Evolutionary conservation across 441 rosid genomes (phyloP).

Genomic region (Euphorbia celastroides): DNA sequence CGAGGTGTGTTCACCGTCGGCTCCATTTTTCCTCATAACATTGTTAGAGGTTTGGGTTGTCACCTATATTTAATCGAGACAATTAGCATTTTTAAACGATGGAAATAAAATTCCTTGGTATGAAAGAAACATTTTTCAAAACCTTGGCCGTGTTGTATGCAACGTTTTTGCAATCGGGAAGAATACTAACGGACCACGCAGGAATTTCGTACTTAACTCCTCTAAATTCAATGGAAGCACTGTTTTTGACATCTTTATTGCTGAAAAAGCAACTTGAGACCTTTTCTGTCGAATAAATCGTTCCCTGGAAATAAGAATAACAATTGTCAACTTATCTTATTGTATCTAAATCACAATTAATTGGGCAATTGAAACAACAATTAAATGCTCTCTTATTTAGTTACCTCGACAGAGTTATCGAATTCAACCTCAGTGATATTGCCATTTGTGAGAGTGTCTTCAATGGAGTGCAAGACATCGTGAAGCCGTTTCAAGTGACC

Average conservation of each 20-base stretch:
- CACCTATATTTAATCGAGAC: too few relatives aligned
- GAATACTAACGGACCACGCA: conserved; percentile 59
- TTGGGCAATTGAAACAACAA: neutral
- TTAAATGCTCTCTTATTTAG: neutral
- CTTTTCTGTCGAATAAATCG: conserved; percentile 31
- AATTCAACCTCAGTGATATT: neutral
- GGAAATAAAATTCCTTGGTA: too few relatives aligned
- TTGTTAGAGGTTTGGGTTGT: conserved; percentile 47
- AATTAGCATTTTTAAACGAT: too few relatives aligned
- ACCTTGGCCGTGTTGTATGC: conserved; percentile 57
- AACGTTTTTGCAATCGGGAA: conserved; percentile 44
- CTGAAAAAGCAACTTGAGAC: conserved; percentile 49
- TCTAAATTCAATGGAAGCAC: conserved; percentile 28
- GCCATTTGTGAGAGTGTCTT: conserved; percentile 14
- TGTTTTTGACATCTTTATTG: conserved; percentile 32
- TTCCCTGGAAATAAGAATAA: conserved; percentile 41
- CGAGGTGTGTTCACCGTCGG: conserved; percentile 29
- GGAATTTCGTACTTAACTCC: conserved; percentile 35
- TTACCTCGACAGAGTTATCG: conserved; percentile 2
- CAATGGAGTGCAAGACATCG: conserved; percentile 9
- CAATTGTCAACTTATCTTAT: too few relatives aligned
- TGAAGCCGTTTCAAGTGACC: conserved; percentile 13
- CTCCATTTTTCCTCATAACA: conserved; percentile 41
- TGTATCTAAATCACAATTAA: neutral
- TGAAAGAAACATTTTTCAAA: too few relatives aligned